A percentile compares a stretch with the other conserved stretches of the same genome.
phyloP scores from a whole-genome alignment of 306 rosid genomes.

The Adenanthera pavonina region DNA sequence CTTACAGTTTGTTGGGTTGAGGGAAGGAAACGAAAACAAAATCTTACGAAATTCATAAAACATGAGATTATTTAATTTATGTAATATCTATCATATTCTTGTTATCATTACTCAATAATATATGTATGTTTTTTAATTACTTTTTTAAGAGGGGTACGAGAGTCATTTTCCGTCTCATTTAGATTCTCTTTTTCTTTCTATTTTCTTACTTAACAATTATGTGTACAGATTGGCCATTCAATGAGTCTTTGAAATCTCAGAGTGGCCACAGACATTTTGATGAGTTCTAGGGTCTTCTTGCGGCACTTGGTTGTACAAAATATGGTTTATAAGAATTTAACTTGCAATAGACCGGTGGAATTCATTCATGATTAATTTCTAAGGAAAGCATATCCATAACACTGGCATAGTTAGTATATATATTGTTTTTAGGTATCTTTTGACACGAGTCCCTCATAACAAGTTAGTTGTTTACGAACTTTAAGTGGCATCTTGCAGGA shows the following conservation, averaged over 20 bases:
- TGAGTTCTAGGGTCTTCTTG: no score
- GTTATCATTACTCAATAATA: no score
- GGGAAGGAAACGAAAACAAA: no score
- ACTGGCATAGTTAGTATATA: neutral
- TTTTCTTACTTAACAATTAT: slow-evolving; percentile 16
- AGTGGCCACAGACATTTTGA: neutral
- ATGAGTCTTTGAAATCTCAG: neutral
- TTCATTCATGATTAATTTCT: neutral
- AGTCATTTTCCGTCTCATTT: no score
- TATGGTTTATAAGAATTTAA: no score
- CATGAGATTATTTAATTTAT: neutral
- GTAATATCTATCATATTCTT: no score
- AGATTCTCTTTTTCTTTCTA: neutral
- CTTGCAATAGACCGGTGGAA: neutral
- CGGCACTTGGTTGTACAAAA: no score
- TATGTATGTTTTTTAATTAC: no score
- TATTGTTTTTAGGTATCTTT: slow-evolving; percentile 25
- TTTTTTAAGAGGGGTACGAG: no score
- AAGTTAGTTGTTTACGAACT: slow-evolving; percentile 29
- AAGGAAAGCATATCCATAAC: neutral
- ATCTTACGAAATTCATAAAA: no score
- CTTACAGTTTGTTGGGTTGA: neutral
- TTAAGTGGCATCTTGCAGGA: slow-evolving; percentile 60
- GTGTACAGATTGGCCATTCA: neutral
- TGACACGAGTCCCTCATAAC: slow-evolving; percentile 4